Evolutionary conservation across 2,329 filamentous ascomycete species (phyloP), one percentile per base, ranked within the genome.

Genomic region (Colletotrichum orchidophilum): DNA sequence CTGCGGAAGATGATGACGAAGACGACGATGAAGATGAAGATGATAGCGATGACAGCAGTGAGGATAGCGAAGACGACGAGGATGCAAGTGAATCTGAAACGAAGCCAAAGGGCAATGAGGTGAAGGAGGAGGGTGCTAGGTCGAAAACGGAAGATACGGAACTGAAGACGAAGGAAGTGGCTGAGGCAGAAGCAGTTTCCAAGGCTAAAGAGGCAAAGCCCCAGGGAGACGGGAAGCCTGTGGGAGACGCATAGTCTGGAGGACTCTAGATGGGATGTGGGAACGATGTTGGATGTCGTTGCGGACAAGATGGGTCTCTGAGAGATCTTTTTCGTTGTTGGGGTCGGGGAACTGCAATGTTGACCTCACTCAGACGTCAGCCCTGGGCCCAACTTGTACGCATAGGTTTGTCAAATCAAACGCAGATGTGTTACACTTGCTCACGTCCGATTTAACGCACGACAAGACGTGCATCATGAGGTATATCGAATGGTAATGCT

Each of bases 1-100:
- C 75, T 6, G 74, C 73, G 0, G 68, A 77, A 3, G 72, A 76
- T 1, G 70, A 77, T 5, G 73, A 74, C 2, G 74, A 78, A 1
- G 75, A 76, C 0, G 75, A 79, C 0, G 75, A 79, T 0, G 76
- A 77, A 0, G 75, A 79, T 0, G 76, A 77, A 0, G 75, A 78
- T 1, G 77, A 78, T 0, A 75, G 78, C 0, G 77, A 79, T 1
- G 76, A 79, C 1, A 75, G 79, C 2, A 76, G 78, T 12, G 74
- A 76, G 5, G 75, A 78, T 2, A 76, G 78, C 12, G 74, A 76
- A 6, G 75, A 78, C 0, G 76, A 77, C 0, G 75, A 77, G 49
- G 63, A 21, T n/a, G 31, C 57, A 15, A 33, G 54, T 2, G 65
- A 74, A 6, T 71, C 75, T 3, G 75, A 75, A 9, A 73, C 77